Evolutionary conservation across 1,284 basidiomycete species (phyloP).

Genomic region (Leccinum griseonigrum): DNA sequence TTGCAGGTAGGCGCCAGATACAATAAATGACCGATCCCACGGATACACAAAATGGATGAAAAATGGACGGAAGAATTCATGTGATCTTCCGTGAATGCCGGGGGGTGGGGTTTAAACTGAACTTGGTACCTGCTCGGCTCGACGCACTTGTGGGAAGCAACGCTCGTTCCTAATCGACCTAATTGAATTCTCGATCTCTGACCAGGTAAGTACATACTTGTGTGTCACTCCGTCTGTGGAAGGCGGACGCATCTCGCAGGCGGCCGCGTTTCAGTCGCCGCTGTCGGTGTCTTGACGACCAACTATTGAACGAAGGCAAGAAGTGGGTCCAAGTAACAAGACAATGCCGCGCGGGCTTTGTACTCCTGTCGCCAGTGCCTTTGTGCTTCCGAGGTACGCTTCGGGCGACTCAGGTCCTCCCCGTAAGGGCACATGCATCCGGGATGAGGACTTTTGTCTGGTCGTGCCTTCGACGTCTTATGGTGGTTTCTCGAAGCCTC

Average conservation of each 20-base stretch:
- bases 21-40: not conserved
- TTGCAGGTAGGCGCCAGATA: not conserved
- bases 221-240: not conserved
- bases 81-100: not conserved
- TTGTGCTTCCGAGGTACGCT: not conserved
- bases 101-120: not conserved
- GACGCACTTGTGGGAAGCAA: not conserved
- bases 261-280: not conserved
- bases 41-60: not conserved
- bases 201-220: not conserved
- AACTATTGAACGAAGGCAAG: slow-evolving; percentile 6
- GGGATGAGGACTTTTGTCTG: slow-evolving; percentile 1
- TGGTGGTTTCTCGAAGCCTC: not conserved
- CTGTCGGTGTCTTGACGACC: slow-evolving; percentile 9
- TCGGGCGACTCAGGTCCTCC: not conserved
- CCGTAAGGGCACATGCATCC: not conserved
- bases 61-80: not conserved
- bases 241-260: not conserved
- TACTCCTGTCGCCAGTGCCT: not conserved
- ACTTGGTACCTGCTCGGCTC: not conserved
- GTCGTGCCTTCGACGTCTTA: not conserved
- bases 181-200: not conserved
- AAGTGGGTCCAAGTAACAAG: slow-evolving; percentile 1
- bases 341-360: not conserved
- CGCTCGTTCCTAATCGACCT: not conserved